Evolutionary conservation across 768 basidiomycete genomes (phyloP), one percentile per base, ranked within the genome.

Genomic region (Exsudoporus frostii): DNA sequence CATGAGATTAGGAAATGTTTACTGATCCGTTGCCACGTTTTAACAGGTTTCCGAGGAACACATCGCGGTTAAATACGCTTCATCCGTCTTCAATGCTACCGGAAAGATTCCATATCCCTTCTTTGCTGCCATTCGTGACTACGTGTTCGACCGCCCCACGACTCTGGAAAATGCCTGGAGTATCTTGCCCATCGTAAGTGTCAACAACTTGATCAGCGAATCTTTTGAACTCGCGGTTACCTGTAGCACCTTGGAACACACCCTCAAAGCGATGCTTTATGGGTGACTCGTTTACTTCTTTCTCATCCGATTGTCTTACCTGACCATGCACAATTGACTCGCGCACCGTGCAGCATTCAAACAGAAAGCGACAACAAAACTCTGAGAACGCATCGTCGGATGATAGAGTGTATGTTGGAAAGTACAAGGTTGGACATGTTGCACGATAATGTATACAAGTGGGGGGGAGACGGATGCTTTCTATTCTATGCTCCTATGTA

Each of bases 121-220:
- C 79, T 85, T 88, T 73, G 72, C 74, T 47, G 71, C 76, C 46
- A 73, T 85, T 52, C 81, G 78, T 65, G 88, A 90, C 68, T 91
- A 80, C 65, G 78, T 88, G 50, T 87, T 85, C 61, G 86, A 86
- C 58, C 76, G 84, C 55, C 79, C 83, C 36, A 74, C 82, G 32
- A 80, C 76, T 50, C 73, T 90, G 67, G 82, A 85, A 66, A 88
- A 91, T 59, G 79, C 81, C 45, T 90, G 85, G 15, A 58, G 59
- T 19, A 40, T 58, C 45, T 38, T 64, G 24, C 55, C 58, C 3
- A 64, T 61, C 33, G 57, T 59, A 25, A 53, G 55, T 52, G 5
- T 5, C 27, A 20, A 1, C 33, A 43, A 4, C 13, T 29, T 9
- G 14, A 22, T 49, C 8, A 25, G 37, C 36, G 27, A 30, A 50